Evolutionary conservation across 2,329 filamentous ascomycete genomes (phyloP).

Genomic region (Tolypocladium ophioglossoides): DNA sequence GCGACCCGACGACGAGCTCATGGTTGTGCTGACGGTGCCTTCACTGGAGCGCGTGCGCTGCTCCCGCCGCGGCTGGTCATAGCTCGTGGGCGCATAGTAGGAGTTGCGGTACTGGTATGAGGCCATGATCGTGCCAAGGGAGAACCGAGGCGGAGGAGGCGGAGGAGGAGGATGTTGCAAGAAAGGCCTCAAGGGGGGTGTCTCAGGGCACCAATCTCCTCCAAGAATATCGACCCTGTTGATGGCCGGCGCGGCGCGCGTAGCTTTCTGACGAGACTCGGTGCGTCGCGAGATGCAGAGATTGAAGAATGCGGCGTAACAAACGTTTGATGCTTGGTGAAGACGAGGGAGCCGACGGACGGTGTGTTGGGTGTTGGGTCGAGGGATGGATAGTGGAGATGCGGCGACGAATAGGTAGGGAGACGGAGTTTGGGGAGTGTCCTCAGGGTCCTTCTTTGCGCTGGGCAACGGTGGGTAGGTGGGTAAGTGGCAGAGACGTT

Average conservation of each 20-base stretch:
- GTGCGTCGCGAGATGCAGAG: neutral
- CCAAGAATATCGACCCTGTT: constrained; percentile 5
- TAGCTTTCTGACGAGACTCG: neutral
- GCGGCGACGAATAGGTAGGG: neutral
- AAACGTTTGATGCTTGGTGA: neutral
- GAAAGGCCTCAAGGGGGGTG: neutral
- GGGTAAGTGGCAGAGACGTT: neutral
- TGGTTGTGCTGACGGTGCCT: constrained; percentile 78
- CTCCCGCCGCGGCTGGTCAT: constrained; percentile 28
- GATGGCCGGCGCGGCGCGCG: neutral
- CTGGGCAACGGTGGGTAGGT: neutral
- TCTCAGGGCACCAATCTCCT: neutral
- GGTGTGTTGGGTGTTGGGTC: neutral
- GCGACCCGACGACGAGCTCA: constrained; percentile 63
- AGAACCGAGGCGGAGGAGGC: neutral
- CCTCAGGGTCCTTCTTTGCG: constrained; percentile 2
- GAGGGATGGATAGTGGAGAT: neutral
- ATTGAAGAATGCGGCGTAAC: neutral
- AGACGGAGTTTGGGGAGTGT: neutral
- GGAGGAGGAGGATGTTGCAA: neutral
- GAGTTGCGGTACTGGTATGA: constrained; percentile 44
- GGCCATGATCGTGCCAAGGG: constrained; percentile 31
- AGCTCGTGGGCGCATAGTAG: constrained; percentile 31
- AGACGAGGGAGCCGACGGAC: neutral
- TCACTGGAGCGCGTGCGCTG: constrained; percentile 65